phyloP scores from a whole-genome alignment of 176 grass and related monocot genomes.

The Chrysopogon serrulatus region DNA sequence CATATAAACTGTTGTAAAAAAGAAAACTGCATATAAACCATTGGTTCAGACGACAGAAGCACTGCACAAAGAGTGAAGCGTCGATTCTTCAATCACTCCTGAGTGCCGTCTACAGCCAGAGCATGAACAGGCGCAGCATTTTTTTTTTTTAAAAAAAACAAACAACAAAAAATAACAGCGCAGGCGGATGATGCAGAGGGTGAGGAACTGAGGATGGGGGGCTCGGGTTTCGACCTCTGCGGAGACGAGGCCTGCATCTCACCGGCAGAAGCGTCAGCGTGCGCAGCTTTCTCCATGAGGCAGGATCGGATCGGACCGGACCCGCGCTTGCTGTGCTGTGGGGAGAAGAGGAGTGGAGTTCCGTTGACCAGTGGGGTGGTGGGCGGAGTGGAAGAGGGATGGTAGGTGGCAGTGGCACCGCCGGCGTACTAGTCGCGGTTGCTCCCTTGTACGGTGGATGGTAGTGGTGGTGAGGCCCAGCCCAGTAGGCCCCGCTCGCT shows the following conservation, averaged over 20 bases:
- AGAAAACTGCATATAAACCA: neutral
- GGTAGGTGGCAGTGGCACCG: too few species aligned
- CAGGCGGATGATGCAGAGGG: neutral
- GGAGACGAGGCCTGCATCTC: neutral
- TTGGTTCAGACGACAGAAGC: neutral
- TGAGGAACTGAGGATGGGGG: neutral
- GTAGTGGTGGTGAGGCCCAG: too few species aligned
- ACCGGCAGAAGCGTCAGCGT: neutral
- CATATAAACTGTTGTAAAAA: neutral
- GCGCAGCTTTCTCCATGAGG: neutral
- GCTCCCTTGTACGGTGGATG: too few species aligned
- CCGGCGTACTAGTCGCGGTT: too few species aligned
- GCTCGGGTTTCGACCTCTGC: neutral
- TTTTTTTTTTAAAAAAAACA: too few species aligned
- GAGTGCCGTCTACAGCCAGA: neutral
- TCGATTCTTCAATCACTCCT: neutral
- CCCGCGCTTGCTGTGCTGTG: neutral
- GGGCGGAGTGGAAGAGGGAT: too few species aligned
- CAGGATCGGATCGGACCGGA: neutral
- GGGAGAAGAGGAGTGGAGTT: neutral
- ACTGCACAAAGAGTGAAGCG: neutral
- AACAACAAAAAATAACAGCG: too few species aligned
- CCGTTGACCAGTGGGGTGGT: too few species aligned
- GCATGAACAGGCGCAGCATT: neutral
- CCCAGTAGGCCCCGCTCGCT: too few species aligned